Base-by-base conservation (phyloP, 371 early-diverging fungal genomes). In the Saksenaea vasiformis region DNA sequence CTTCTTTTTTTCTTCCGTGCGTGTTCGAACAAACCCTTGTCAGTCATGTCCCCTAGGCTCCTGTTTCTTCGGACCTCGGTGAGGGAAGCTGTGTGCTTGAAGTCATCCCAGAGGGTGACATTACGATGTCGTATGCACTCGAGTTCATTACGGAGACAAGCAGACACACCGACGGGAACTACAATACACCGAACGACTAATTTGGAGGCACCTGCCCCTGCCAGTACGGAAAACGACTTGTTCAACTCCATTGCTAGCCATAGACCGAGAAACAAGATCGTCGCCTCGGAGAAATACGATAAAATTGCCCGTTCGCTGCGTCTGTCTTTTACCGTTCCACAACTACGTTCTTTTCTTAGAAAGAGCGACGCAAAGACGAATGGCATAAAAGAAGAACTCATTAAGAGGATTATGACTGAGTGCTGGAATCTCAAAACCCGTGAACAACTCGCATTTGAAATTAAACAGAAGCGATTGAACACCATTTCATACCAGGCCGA, bases 401-500 rank as follows among this genome's bases (percentile, higher is more conserved):
- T 66, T 9, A 24, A 27, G 17, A 61, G 54, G 8, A 74, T 77
- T 19, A 31, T 72, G 17, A 27, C 53, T 13, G 65, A 70, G 3
- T 44, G 53, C 11, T 78, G 79, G 79, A 56, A 62, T 15, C 53
- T 76, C 5, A 65, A 60, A 15, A 65, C 71, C 4, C 14, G 24
- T 2, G 70, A 69, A 15, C 68, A 68, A 36, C 14, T 68, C 1
- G 28, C 38, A 11, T 35, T 70, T 28, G 67, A 69, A 39, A 60
- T 55, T 27, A 28, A 28, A 19, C 44, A 56, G 14, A 57, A 37
- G 22, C 34, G 56, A 15, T 44, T n/a, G 27, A 36, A 68, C 36
- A 11, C 31, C 7, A 54, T 71, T 0, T 61, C 38, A 34, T 39
- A 63, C 1, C 56, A 47, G 8, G 62, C 71, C 24, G 64, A 72